Conservation (phyloP, 805 yeast genomes). For the Lipomyces oligophaga region DNA sequence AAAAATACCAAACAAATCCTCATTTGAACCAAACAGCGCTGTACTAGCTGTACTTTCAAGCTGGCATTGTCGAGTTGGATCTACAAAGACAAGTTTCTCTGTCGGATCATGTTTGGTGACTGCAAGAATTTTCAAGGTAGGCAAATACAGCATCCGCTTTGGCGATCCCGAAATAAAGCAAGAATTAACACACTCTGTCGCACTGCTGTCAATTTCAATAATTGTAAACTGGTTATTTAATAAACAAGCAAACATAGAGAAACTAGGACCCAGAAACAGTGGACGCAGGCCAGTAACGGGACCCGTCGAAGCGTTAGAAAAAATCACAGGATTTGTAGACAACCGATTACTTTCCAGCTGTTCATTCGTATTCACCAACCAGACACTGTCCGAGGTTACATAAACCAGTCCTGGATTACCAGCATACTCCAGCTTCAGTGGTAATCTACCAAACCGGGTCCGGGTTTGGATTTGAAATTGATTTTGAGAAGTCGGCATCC, state of each 20-base stretch:
- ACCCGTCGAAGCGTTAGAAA: not conserved
- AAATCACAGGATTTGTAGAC: slow-evolving; percentile 7
- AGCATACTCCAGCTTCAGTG: slow-evolving; percentile 11
- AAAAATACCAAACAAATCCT: slow-evolving; percentile 1
- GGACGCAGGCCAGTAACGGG: slow-evolving; percentile 1
- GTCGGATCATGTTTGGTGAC: not conserved
- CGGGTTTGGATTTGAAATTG: not conserved
- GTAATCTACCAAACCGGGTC: slow-evolving; percentile 13
- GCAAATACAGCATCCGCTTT: slow-evolving; percentile 8
- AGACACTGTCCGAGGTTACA: slow-evolving; percentile 14
- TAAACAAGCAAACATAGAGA: not conserved
- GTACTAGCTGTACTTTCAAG: slow-evolving; percentile 4
- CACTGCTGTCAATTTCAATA: slow-evolving; percentile 7
- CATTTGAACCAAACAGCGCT: not conserved
- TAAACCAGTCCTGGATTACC: slow-evolving; percentile 2
- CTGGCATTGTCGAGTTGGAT: slow-evolving; percentile 5
- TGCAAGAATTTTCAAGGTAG: slow-evolving; percentile 12
- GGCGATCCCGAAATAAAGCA: slow-evolving; percentile 1
- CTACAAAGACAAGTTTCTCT: slow-evolving; percentile 9
- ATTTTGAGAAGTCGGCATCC: not conserved
- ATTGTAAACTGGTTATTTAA: slow-evolving; percentile 5
- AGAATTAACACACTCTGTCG: slow-evolving; percentile 9
- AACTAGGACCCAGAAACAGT: not conserved
- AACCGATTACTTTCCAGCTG: slow-evolving; percentile 4
- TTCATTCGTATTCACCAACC: slow-evolving; percentile 2